These are phyloP conservation scores for Gamsiella multidivaricata DNA, from an alignment of 192 early-diverging fungal genomes.

Conservation along the genomic window DNA sequence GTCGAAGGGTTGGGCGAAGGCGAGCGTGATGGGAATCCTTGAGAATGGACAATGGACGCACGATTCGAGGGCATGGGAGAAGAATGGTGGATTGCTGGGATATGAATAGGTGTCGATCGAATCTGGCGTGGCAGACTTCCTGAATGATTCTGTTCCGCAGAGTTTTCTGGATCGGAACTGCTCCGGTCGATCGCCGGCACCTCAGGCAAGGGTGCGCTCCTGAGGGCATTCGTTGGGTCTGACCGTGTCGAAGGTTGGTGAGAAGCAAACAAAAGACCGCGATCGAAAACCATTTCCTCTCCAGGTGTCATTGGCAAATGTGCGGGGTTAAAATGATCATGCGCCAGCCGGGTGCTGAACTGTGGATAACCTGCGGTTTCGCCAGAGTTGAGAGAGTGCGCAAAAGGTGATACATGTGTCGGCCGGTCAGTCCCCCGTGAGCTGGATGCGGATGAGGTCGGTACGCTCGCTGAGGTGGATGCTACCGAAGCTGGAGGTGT, in stretches of 20 bases:
- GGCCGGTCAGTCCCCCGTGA: neutral
- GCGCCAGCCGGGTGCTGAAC: neutral
- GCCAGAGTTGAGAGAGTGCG: slow-evolving; percentile 16
- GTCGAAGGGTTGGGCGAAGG: slow-evolving; percentile 20
- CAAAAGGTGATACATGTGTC: slow-evolving; percentile 9
- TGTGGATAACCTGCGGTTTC: neutral
- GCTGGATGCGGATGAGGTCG: too few species aligned
- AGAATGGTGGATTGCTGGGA: slow-evolving; percentile 22
- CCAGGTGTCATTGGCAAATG: slow-evolving; percentile 15
- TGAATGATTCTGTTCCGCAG: neutral
- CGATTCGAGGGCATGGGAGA: neutral
- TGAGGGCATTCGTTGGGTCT: neutral
- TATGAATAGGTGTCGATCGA: slow-evolving; percentile 16
- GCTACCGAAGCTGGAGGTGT: slow-evolving; percentile 11
- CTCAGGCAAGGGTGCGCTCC: slow-evolving; percentile 11
- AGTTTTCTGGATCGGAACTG: slow-evolving; percentile 6
- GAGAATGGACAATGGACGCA: neutral
- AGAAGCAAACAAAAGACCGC: slow-evolving; percentile 12
- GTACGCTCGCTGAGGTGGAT: too few species aligned
- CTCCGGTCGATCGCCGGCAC: neutral
- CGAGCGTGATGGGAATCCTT: neutral
- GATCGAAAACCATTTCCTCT: slow-evolving; percentile 35
- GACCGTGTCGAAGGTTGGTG: slow-evolving; percentile 8
- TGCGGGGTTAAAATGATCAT: neutral
- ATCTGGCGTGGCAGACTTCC: slow-evolving; percentile 9